Evolutionary conservation across 805 yeast species (phyloP).

Genomic region (Starmera dryadoides): DNA sequence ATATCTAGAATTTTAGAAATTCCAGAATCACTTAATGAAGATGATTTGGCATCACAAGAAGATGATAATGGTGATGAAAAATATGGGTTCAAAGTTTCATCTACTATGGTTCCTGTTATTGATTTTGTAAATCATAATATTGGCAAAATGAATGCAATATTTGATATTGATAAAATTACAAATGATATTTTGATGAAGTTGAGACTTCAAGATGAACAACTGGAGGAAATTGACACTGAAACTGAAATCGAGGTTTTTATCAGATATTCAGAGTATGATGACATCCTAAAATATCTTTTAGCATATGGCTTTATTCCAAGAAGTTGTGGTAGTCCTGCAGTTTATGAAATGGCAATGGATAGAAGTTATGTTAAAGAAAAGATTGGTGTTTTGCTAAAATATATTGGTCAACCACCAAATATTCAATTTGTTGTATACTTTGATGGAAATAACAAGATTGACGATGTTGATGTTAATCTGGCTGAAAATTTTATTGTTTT

Average conservation of each 20-base stretch:
- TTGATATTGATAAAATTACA: conserved; percentile 46
- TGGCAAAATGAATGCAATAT: conserved; percentile 40
- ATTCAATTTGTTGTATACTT: conserved; percentile 28
- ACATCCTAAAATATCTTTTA: conserved; percentile 29
- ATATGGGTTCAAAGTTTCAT: conserved; percentile 38
- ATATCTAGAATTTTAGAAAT: conserved; percentile 59
- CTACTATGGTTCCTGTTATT: conserved; percentile 56
- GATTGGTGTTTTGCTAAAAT: conserved; percentile 23
- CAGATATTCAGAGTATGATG: conserved; percentile 36
- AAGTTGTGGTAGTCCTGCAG: conserved; percentile 10
- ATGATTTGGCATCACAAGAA: background rate
- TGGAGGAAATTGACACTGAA: too few relatives aligned
- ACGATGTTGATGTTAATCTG: conserved; percentile 19
- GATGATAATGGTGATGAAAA: conserved; percentile 4
- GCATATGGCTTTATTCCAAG: conserved; percentile 42
- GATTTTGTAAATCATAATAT: conserved; percentile 63
- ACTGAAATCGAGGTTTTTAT: conserved; percentile 32
- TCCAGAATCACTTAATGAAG: conserved; percentile 33
- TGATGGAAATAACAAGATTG: conserved; percentile 10
- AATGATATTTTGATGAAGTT: conserved; percentile 36
- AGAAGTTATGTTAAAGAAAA: conserved; percentile 12
- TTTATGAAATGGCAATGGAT: conserved; percentile 29
- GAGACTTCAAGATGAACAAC: conserved; percentile 11
- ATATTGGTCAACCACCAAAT: conserved; percentile 31
- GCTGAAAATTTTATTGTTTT: conserved; percentile 26